These are phyloP conservation scores for Penicillium paneum DNA, from an alignment of 2,329 filamentous ascomycete species.

Conservation along the genomic window DNA sequence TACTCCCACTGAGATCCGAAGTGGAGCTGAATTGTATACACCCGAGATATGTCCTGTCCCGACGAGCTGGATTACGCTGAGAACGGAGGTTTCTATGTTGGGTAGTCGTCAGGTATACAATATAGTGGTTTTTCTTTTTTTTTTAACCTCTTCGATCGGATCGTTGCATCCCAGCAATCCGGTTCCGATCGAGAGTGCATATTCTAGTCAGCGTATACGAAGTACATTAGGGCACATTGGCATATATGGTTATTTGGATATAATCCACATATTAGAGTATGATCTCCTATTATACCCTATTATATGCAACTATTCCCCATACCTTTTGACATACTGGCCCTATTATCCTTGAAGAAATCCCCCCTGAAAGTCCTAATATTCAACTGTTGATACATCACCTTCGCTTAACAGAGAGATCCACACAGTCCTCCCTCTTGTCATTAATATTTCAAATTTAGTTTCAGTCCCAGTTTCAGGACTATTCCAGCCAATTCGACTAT, in stretches of 20 bases:
- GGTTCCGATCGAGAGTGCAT: constrained; percentile 13
- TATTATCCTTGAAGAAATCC: neutral
- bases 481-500: neutral
- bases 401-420: neutral
- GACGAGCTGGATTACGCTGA: neutral
- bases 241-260: neutral
- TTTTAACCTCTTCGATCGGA: constrained; percentile 1
- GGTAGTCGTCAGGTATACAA: neutral
- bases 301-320: neutral
- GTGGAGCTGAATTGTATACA: neutral
- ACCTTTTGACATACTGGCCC: neutral
- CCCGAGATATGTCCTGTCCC: neutral
- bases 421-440: neutral
- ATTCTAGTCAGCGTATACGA: neutral
- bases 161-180: constrained; percentile 15
- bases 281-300: neutral
- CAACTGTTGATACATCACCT: constrained; percentile 7
- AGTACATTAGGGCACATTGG: neutral
- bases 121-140: neutral
- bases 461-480: neutral
- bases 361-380: constrained; percentile 1
- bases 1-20: neutral
- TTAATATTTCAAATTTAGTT: neutral
- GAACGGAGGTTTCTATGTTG: neutral
- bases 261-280: neutral